phyloP scores from a whole-genome alignment of 148 eudicot species.

The Silene conica region DNA sequence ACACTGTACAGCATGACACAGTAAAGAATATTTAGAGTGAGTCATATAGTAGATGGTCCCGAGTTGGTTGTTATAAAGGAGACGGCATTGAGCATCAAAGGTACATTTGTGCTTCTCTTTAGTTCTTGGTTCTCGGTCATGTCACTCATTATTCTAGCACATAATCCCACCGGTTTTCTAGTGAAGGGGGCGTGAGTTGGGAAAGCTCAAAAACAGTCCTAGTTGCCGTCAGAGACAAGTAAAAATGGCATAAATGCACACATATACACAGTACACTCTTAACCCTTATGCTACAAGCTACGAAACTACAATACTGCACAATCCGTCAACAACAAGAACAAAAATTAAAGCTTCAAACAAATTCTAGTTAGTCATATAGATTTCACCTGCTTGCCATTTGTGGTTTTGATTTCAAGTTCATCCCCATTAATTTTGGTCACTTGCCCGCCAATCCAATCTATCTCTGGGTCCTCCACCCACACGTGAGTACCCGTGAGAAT shows the following conservation, averaged over 20 bases:
- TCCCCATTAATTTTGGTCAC: conserved; percentile 36
- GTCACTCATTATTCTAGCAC: conserved; percentile 6
- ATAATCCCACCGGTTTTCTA: not conserved
- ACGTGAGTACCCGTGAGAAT: conserved; percentile 36
- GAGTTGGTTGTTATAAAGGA: no score
- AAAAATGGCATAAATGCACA: not conserved
- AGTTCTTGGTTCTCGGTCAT: not conserved
- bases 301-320: not conserved
- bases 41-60: no score
- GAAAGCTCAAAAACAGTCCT: not conserved
- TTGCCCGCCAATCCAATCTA: conserved; percentile 44
- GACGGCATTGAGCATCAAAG: not conserved
- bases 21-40: no score
- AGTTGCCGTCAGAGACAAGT: not conserved
- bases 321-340: not conserved
- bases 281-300: conserved; percentile 5
- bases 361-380: not conserved
- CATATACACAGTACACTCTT: not conserved
- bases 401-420: conserved; percentile 34
- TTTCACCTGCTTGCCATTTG: conserved; percentile 41
- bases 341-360: not conserved
- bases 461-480: conserved; percentile 41
- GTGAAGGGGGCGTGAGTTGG: not conserved
- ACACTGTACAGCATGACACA: not conserved
- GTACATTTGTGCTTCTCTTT: not conserved